Evolutionary conservation across 768 basidiomycete species (phyloP).

Genomic region (Rhizopogon rudus): DNA sequence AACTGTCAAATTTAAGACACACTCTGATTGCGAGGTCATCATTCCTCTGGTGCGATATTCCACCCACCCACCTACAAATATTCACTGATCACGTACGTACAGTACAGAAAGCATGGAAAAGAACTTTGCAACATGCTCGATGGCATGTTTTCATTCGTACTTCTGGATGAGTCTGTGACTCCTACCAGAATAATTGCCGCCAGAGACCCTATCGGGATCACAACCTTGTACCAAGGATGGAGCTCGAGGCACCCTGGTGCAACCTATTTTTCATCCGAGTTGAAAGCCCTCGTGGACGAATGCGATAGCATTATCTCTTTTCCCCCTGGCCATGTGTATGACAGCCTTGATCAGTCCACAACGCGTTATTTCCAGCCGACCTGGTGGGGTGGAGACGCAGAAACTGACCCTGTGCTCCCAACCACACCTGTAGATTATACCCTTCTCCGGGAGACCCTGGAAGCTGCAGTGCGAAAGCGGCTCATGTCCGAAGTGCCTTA

Average conservation of each 20-base stretch:
- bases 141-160: conserved; percentile 98
- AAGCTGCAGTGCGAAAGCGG: conserved; percentile 89
- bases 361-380: conserved; percentile 82
- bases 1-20: conserved; percentile 84
- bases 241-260: conserved; percentile 75
- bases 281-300: conserved; percentile 86
- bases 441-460: conserved; percentile 73
- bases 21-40: conserved; percentile 98
- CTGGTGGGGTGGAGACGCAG: conserved; percentile 86
- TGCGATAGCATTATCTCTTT: conserved; percentile 95
- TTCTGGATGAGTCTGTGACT: conserved; percentile 87
- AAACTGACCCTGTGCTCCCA: conserved; percentile 54
- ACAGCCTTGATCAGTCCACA: conserved; percentile 74
- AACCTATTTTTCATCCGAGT: conserved; percentile 92
- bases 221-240: conserved; percentile 98
- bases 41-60: conserved; percentile 69
- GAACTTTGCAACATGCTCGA: conserved; percentile 78
- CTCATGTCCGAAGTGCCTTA: conserved; percentile 99
- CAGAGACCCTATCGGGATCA: conserved; percentile 96
- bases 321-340: conserved; percentile 96
- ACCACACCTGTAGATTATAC: conserved; percentile 59
- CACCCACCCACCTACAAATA: background rate
- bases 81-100: background rate
- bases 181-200: conserved; percentile 93
- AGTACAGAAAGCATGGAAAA: conserved; percentile 85